A percentile compares a stretch with the other conserved stretches of the same genome.
These are phyloP conservation scores for Brassica nigra DNA, from an alignment of 345 rosid species.

Conservation along the genomic window DNA sequence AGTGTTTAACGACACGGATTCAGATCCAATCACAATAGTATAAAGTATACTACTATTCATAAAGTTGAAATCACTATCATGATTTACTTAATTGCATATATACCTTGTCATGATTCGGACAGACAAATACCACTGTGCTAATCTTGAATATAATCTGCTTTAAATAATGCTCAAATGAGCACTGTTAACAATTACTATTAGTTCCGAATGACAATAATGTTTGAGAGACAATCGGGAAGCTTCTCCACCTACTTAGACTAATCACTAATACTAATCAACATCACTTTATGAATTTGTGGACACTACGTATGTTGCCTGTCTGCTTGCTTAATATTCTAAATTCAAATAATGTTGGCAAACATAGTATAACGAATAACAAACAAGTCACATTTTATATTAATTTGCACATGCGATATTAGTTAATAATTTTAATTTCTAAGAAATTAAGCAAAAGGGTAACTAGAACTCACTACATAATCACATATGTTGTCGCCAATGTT, in stretches of 20 bases:
- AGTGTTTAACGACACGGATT: constrained; percentile 28
- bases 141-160: constrained; percentile 19
- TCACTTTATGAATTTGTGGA: not conserved
- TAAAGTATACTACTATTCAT: constrained; percentile 19
- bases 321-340: not conserved
- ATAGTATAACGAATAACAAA: not conserved
- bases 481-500: not conserved
- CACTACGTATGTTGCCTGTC: not conserved
- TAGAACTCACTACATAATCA: not conserved
- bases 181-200: constrained; percentile 16
- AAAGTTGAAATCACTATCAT: constrained; percentile 30
- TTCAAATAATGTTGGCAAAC: not conserved
- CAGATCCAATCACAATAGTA: constrained; percentile 21
- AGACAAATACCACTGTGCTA: constrained; percentile 24
- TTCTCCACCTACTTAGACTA: constrained; percentile 23
- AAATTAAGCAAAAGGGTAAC: not conserved
- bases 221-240: constrained; percentile 11
- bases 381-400: not conserved
- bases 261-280: not conserved
- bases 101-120: constrained; percentile 25
- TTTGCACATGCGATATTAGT: not conserved
- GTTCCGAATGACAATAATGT: constrained; percentile 2
- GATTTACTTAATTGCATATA: not conserved
- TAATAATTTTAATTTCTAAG: not conserved
- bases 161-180: constrained; percentile 20